Conservation (phyloP, 306 rosid genomes). For the Bauhinia variegata region DNA sequence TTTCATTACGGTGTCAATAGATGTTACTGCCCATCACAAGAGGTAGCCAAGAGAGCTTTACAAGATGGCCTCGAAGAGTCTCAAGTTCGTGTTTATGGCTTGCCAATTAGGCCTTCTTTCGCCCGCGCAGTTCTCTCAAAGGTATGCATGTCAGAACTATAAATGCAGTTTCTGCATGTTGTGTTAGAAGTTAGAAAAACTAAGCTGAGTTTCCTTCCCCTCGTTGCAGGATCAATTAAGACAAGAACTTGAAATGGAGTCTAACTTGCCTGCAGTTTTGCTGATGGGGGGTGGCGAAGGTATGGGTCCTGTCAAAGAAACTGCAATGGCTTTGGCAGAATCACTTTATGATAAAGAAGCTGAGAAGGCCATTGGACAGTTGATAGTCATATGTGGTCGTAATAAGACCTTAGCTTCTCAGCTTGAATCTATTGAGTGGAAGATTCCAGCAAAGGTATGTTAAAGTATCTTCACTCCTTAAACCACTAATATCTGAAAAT, state of each 20-base stretch:
- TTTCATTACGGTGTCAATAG: constrained; percentile 95
- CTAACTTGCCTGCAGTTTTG: constrained; percentile 82
- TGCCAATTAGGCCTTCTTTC: constrained; percentile 95
- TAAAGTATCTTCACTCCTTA: constrained; percentile 26
- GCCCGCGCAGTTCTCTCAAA: constrained; percentile 84
- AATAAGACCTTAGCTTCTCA: constrained; percentile 63
- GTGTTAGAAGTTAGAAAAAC: constrained; percentile 32
- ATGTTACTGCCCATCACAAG: constrained; percentile 89
- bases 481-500: constrained; percentile 8
- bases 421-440: constrained; percentile 74
- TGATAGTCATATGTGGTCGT: constrained; percentile 84
- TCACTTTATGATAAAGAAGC: constrained; percentile 64
- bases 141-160: constrained; percentile 38
- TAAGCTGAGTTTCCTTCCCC: not conserved
- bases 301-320: constrained; percentile 97
- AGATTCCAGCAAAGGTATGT: constrained; percentile 78
- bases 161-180: not conserved
- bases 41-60: constrained; percentile 81
- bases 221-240: constrained; percentile 69
- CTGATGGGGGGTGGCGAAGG: constrained; percentile 99
- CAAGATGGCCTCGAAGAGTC: constrained; percentile 81
- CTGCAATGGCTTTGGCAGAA: constrained; percentile 88
- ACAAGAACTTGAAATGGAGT: constrained; percentile 86
- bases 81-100: constrained; percentile 70
- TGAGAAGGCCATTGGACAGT: constrained; percentile 80